A percentile compares a stretch with the other conserved stretches of the same genome.
Evolutionary conservation across 257 asterid genomes (phyloP).

Genomic region (Solanum gandarillasii): DNA sequence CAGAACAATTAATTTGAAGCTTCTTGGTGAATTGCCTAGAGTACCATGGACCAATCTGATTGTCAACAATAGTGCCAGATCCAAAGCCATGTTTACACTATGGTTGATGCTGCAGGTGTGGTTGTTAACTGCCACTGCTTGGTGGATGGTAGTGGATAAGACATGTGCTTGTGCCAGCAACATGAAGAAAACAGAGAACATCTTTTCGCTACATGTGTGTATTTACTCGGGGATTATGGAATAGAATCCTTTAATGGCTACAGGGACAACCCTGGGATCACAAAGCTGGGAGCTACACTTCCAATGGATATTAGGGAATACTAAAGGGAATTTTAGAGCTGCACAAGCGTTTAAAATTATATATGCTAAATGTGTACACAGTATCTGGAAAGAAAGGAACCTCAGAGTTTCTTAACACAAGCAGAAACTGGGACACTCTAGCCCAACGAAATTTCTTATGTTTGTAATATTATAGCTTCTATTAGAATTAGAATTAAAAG

Average conservation of each 20-base stretch:
- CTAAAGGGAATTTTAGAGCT: neutral
- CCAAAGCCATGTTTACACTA: neutral
- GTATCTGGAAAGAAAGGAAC: neutral
- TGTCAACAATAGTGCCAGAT: neutral
- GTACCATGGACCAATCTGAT: neutral
- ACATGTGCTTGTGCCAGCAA: neutral
- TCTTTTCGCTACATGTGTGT: neutral
- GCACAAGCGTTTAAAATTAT: neutral
- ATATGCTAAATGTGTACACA: neutral
- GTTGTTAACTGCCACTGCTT: neutral
- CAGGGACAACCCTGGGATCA: neutral
- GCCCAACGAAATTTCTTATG: neutral
- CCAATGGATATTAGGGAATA: neutral
- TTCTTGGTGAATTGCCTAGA: neutral
- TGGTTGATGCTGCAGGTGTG: neutral
- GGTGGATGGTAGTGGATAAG: neutral
- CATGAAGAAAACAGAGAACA: neutral
- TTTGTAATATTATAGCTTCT: neutral
- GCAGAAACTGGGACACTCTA: neutral
- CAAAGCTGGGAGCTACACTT: neutral
- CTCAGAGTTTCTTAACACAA: neutral
- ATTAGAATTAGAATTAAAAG: neutral
- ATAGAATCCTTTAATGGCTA: neutral
- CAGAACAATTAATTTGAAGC: neutral
- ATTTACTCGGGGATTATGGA: neutral